phyloP scores from a whole-genome alignment of 345 rosid species.

The Euphorbia peplus region DNA sequence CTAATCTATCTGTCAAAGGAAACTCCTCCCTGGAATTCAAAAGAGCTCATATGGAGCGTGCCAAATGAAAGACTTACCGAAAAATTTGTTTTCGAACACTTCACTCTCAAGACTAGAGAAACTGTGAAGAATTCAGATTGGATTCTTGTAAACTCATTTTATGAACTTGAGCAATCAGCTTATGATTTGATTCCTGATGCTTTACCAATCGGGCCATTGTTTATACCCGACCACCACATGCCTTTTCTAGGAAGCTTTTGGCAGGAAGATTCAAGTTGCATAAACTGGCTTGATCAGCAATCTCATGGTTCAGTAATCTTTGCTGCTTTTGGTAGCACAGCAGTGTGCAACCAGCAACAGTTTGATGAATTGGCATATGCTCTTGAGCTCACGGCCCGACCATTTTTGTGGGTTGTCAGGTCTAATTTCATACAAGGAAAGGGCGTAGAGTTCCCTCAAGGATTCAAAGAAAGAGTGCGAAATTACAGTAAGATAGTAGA shows the following conservation, averaged over 20 bases:
- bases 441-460: conserved; percentile 13
- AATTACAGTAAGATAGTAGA: conserved; percentile 10
- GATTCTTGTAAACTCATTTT: conserved; percentile 25
- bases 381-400: conserved; percentile 24
- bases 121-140: conserved; percentile 11
- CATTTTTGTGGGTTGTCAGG: conserved; percentile 39
- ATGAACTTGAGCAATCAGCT: conserved; percentile 30
- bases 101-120: background rate
- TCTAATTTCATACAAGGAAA: conserved; percentile 3
- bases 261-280: conserved; percentile 33
- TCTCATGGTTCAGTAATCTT: conserved; percentile 38
- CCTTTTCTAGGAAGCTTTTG: conserved; percentile 20
- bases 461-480: conserved; percentile 21
- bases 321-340: conserved; percentile 44
- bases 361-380: conserved; percentile 37
- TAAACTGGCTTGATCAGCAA: conserved; percentile 43
- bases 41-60: conserved; percentile 26
- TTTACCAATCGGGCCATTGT: conserved; percentile 37
- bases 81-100: conserved; percentile 1
- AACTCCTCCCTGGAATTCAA: conserved; percentile 20
- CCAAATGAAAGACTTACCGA: background rate
- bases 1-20: conserved; percentile 17
- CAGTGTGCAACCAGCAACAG: conserved; percentile 24
- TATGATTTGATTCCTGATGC: conserved; percentile 19
- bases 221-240: background rate